Conservation (phyloP, 108 stramenopile species). For the Stephanodiscus minutulus region DNA sequence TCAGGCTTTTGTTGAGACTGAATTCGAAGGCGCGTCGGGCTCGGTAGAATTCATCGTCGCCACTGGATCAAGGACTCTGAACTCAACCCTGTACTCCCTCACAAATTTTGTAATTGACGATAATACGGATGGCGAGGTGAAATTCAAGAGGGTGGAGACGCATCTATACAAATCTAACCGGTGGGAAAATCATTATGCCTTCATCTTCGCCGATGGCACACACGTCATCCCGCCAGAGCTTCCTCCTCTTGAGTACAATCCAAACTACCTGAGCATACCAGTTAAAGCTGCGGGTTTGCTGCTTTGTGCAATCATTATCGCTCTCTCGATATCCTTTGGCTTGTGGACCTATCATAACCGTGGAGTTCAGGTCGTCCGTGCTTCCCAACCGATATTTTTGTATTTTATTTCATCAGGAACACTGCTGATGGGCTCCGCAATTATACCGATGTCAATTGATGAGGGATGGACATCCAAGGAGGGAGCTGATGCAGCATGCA, state of each 20-base stretch:
- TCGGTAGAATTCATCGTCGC: constrained; percentile 38
- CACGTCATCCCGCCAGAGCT: constrained; percentile 37
- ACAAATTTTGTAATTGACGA: constrained; percentile 38
- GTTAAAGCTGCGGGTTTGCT: constrained; percentile 4
- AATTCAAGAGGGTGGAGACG: constrained; percentile 28
- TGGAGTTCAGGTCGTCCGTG: constrained; percentile 46
- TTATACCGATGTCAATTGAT: constrained; percentile 43
- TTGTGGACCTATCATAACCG: constrained; percentile 44
- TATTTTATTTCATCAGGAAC: constrained; percentile 45
- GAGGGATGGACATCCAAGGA: constrained; percentile 7
- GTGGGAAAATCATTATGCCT: constrained; percentile 36
- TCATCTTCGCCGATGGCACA: constrained; percentile 51
- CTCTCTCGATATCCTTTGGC: constrained; percentile 37
- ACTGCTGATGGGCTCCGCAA: constrained; percentile 39
- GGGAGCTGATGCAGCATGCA: constrained; percentile 23
- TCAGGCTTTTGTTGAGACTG: constrained; percentile 27
- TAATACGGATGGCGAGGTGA: constrained; percentile 8
- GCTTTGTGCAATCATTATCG: constrained; percentile 18
- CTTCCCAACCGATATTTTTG: constrained; percentile 63
- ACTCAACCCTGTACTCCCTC: constrained; percentile 38
- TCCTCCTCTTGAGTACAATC: constrained; percentile 20
- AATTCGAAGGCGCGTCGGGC: constrained; percentile 52
- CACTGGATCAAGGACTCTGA: constrained; percentile 52
- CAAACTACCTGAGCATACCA: constrained; percentile 14
- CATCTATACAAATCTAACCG: constrained; percentile 36